These are phyloP conservation scores for Closterium sp. DNA, from an alignment of 139 green algal species.

Conservation along the genomic window DNA sequence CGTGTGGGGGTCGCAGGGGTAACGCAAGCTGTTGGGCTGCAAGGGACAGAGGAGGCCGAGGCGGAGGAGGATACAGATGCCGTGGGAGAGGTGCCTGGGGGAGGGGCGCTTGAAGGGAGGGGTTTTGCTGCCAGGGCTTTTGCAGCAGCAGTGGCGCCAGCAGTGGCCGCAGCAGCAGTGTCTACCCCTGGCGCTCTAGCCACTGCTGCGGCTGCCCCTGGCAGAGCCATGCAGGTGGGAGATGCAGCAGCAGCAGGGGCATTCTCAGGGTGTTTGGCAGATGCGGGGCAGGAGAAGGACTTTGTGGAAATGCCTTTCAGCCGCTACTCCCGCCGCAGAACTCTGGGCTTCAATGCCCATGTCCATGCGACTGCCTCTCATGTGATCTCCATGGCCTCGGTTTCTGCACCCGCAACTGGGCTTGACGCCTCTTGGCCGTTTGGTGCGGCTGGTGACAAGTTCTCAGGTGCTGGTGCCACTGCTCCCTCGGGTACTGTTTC, in stretches of 20 bases:
- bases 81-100: too few species aligned
- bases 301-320: background rate
- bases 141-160: background rate
- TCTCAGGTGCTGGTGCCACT: background rate
- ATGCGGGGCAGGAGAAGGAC: background rate
- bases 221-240: background rate
- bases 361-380: background rate
- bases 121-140: background rate
- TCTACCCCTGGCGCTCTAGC: background rate
- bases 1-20: too few species aligned
- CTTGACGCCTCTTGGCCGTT: background rate
- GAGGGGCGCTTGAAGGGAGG: too few species aligned
- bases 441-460: background rate
- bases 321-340: background rate
- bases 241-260: background rate
- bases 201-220: background rate
- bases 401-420: background rate
- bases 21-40: too few species aligned
- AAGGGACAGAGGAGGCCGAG: too few species aligned
- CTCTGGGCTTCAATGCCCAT: background rate
- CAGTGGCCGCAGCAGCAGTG: background rate
- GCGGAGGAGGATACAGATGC: too few species aligned
- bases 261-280: background rate
- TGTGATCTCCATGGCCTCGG: background rate
- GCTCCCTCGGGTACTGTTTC: background rate